Base-by-base conservation (phyloP, 2,329 filamentous ascomycete species). In the Aspergillus fumigatiaffinis region DNA sequence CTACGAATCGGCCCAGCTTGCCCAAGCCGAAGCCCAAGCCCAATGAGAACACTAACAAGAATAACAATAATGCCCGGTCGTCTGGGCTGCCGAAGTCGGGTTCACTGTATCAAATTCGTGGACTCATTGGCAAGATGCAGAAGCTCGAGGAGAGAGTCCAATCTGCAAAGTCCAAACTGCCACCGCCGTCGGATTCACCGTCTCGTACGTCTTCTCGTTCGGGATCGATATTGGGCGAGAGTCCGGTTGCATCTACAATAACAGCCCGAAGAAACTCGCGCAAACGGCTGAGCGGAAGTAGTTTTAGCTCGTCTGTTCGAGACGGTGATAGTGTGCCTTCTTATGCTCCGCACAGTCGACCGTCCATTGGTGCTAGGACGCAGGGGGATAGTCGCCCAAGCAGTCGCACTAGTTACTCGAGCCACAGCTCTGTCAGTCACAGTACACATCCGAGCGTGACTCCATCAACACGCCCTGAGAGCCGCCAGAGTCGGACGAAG, bases 51-150 rank as follows among this genome's bases (percentile, higher is more conserved):
- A 46, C 61, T 4, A 63, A 56, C 38, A 54, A 84, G 26, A 79
- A 80, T 53, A 87, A 81, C 41, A 64, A 59, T 12, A 59, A 54
- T 25, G 60, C 85, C 80, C 69, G 65, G 56, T 70, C 66, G 54
- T 72, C 68, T n/a, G 72, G 73, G 28, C 68, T 86, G 54, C 82
- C 84, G 48, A 80, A 83, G 59, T 87, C 85, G 29, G 82, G 84
- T 61, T 97, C 94, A 1, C 84, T 99, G 51, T 89, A 90, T 63
- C 94, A 99, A 72, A 96, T 99, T 68, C 91, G 93, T 62, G 89
- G 88, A 29, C 86, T 99, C 63, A 96, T 95, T 57, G 92, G 91
- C 28, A 94, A 97, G 77, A 97, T 97, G 92, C 91, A 97, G 75
- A 90, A 91, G 64, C 87, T 99, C 60, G 94, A 97, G 73, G 91